Evolutionary conservation across 2,329 filamentous ascomycete species (phyloP).

Genomic region (Elsinoe perseae): DNA sequence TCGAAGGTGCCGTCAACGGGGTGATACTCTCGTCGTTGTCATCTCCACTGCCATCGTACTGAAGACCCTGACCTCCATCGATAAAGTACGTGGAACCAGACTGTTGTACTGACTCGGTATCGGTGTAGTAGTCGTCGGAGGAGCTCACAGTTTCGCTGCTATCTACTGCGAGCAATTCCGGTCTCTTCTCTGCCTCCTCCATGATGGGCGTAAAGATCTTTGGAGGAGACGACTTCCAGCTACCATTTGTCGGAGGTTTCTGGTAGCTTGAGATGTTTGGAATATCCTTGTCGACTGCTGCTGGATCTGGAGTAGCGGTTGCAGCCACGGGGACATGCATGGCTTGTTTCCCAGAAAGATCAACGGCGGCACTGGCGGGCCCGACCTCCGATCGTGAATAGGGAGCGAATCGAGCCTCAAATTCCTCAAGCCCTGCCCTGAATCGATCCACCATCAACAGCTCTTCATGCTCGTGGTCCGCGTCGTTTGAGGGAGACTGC

Average conservation of each 20-base stretch:
- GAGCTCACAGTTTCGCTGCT: constrained; percentile 27
- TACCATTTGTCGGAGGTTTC: neutral
- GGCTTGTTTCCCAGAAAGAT: neutral
- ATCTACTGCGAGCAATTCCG: constrained; percentile 28
- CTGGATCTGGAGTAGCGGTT: constrained; percentile 5
- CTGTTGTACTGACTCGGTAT: constrained; percentile 13
- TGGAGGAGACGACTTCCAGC: constrained; percentile 1
- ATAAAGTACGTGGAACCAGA: constrained; percentile 9
- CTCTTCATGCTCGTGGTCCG: neutral
- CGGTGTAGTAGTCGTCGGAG: constrained; percentile 21
- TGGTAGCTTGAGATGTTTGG: neutral
- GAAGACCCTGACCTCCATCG: constrained; percentile 11
- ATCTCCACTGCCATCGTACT: constrained; percentile 15
- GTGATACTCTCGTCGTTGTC: constrained; percentile 22
- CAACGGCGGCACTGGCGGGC: neutral
- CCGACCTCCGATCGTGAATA: neutral
- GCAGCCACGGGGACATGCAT: neutral
- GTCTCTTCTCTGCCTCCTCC: constrained; percentile 27
- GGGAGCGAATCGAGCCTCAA: neutral
- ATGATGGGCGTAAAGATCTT: constrained; percentile 24
- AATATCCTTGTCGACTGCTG: constrained; percentile 1
- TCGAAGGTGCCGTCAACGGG: constrained; percentile 25
- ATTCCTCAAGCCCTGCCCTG: neutral
- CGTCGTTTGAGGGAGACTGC: neutral
- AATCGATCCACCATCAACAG: neutral